These are phyloP conservation scores for Paecilomyces fulvus DNA, from an alignment of 2,329 filamentous ascomycete genomes.

Conservation along the genomic window DNA sequence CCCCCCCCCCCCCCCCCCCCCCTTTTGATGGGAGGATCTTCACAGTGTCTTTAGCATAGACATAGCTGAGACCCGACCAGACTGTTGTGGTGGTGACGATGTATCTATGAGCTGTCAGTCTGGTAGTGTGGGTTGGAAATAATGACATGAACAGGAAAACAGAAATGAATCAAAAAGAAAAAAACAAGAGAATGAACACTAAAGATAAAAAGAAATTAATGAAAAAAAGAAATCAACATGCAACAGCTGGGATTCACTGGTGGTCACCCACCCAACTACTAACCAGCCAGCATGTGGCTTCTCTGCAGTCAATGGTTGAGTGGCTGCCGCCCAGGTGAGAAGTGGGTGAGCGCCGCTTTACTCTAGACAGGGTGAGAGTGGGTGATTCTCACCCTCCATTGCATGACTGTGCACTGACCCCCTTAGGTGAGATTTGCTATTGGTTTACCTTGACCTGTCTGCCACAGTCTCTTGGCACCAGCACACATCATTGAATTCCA, in stretches of 20 bases:
- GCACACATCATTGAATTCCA: no score
- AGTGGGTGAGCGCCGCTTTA: no score
- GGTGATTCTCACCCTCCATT: no score
- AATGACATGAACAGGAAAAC: slow-evolving; percentile 2
- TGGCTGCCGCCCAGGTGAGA: no score
- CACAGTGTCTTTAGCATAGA: slow-evolving; percentile 83
- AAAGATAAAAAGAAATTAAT: slow-evolving; percentile 1
- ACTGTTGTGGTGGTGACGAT: slow-evolving; percentile 38
- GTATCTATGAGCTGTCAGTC: not conserved
- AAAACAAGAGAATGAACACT: not conserved
- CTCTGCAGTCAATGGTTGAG: no score
- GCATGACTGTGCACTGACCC: no score
- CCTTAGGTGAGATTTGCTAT: no score
- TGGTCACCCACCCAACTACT: slow-evolving; percentile 43
- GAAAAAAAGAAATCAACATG: slow-evolving; percentile 20
- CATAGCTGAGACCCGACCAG: slow-evolving; percentile 89
- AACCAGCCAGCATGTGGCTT: slow-evolving; percentile 40
- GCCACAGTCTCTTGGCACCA: no score
- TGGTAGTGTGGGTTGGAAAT: not conserved
- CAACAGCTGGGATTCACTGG: slow-evolving; percentile 40
- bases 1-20: no score
- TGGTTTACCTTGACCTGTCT: no score
- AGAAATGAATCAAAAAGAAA: slow-evolving; percentile 1
- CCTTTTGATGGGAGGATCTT: no score
- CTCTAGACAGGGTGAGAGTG: no score